Evolutionary conservation across 148 eudicot species (phyloP).

Genomic region (Rhododendron molle): DNA sequence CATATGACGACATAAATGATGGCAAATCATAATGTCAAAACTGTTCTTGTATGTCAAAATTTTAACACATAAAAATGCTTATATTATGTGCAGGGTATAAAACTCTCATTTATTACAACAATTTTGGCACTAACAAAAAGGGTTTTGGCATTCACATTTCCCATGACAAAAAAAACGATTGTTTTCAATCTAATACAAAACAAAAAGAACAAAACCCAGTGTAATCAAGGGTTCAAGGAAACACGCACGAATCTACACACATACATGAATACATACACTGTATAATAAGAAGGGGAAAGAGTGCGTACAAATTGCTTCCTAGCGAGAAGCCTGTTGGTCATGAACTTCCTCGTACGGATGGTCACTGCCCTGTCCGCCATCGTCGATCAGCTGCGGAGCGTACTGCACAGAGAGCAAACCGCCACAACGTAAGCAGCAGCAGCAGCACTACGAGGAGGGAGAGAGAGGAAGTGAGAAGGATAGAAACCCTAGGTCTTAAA

Average conservation of each 20-base stretch:
- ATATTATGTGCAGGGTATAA: not conserved
- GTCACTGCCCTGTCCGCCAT: conserved; percentile 80
- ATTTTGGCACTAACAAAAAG: not conserved
- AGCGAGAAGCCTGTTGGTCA: conserved; percentile 80
- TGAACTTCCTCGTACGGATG: conserved; percentile 78
- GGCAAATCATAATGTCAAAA: not conserved
- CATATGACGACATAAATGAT: not conserved
- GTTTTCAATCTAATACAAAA: not conserved
- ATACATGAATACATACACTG: not conserved
- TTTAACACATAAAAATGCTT: too few relatives aligned
- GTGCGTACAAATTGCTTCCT: conserved; percentile 67
- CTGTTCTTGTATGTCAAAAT: not conserved
- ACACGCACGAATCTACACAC: not conserved
- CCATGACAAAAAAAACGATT: not conserved
- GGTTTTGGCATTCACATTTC: not conserved
- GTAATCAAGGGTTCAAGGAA: not conserved
- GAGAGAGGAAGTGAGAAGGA: not conserved
- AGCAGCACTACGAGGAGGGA: not conserved
- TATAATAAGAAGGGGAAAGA: not conserved
- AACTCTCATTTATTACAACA: too few relatives aligned
- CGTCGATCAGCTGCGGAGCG: not conserved
- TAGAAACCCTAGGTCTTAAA: not conserved
- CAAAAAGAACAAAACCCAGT: not conserved
- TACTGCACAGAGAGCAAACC: not conserved
- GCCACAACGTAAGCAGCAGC: not conserved